These are phyloP conservation scores for Ostreobium quekettii DNA, from an alignment of 139 green algal species.

Conservation along the genomic window DNA sequence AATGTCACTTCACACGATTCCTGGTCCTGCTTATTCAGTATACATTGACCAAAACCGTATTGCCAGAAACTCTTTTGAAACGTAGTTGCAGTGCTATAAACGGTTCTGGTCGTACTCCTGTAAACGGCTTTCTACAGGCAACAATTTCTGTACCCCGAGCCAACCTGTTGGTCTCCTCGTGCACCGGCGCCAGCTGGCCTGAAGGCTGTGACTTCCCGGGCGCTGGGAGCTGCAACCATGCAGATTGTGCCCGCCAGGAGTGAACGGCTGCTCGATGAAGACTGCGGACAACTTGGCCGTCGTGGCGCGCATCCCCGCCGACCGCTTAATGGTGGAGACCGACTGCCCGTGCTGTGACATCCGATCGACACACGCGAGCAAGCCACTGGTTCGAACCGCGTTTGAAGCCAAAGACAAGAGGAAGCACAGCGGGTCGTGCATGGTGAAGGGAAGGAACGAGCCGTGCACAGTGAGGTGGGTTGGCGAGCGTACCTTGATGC, in stretches of 20 bases:
- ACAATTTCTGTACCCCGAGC: too few species aligned
- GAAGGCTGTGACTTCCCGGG: too few species aligned
- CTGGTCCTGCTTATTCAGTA: too few species aligned
- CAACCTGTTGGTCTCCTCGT: too few species aligned
- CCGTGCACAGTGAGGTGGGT: conserved; percentile 59
- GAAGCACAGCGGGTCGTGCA: conserved; percentile 45
- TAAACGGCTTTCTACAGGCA: too few species aligned
- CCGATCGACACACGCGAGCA: conserved; percentile 28
- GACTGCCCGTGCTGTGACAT: conserved; percentile 82
- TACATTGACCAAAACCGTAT: too few species aligned
- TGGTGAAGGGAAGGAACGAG: conserved; percentile 85
- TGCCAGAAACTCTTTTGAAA: too few species aligned
- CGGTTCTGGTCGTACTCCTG: too few species aligned
- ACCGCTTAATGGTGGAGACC: conserved; percentile 78
- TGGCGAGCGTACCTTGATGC: background rate
- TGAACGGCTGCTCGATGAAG: conserved; percentile 86
- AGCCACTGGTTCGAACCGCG: conserved; percentile 29
- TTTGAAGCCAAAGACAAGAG: conserved; percentile 59
- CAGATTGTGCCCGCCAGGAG: too few species aligned
- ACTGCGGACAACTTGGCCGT: conserved; percentile 73
- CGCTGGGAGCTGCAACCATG: too few species aligned
- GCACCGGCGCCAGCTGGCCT: too few species aligned
- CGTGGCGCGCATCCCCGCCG: conserved; percentile 47
- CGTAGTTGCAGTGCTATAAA: too few species aligned
- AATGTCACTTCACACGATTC: background rate